Evolutionary conservation across 768 basidiomycete genomes (phyloP), one percentile per base, ranked within the genome.

Genomic region (Tremella yokohamensis): DNA sequence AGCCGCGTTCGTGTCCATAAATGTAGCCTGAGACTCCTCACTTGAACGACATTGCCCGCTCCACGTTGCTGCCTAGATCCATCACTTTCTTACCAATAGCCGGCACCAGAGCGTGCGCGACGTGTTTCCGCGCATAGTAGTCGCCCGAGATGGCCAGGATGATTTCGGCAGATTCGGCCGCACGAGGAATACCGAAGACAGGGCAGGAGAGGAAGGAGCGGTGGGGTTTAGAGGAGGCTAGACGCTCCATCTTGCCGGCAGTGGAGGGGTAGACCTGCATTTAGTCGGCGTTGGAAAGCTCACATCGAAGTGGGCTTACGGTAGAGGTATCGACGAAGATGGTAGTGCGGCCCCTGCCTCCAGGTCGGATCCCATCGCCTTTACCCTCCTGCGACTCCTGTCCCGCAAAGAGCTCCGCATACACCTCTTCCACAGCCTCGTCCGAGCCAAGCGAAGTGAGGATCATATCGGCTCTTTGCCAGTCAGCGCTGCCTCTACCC

Each of bases 321-420:
- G 90, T 93, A 77, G 85, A 85, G 12, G 87, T 89, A 65, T 93
- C 90, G 29, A 90, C 85, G 62, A 92, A 90, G 47, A 89, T 87
- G 73, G 85, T 90, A 63, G 79, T 75, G 69, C 58, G 49, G n/a
- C 65, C 73, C 49, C 54, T 34, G 40, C 79, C 68, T 49, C 67
- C 66, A 25, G 69, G 65, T 2, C 61, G 24, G 49, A 70, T 67
- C 2, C 69, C 68, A 64, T 65, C 68, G 69, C 79, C 84, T 79
- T 68, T 38, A 48, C 60, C 68, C 39, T 52, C 37, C 40, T 61
- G 58, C 13, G 85, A 87, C 76, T 80, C 80, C 8, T 90, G 79
- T 3, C 82, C 82, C 39, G 81, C 78, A 8, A 82, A 81, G 51
- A 91, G 83, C 56, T 83, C 76, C 40, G 80, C 76, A 68, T 87